Percentiles rank a stretch among this genome's conserved stretches.
Evolutionary conservation across 2,329 filamentous ascomycete genomes (phyloP).

Genomic region (Colletotrichum euphorbiae): DNA sequence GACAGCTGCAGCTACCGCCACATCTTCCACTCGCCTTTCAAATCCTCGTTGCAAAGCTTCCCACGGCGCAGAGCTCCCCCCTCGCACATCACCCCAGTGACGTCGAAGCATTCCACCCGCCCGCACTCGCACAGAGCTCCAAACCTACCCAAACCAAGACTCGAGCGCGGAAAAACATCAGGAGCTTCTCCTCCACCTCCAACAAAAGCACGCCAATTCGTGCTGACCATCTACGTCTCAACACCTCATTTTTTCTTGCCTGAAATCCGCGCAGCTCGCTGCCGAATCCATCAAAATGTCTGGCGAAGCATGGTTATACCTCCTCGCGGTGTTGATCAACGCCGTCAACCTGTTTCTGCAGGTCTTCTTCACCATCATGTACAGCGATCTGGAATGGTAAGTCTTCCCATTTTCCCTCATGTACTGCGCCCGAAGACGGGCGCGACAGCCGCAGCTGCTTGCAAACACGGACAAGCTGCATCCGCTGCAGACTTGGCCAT

Average conservation of each 20-base stretch:
- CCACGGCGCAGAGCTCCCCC: constrained; percentile 25
- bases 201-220: constrained; percentile 27
- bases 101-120: constrained; percentile 37
- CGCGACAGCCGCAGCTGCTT: background rate
- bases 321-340: constrained; percentile 98
- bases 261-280: constrained; percentile 27
- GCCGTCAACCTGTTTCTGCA: constrained; percentile 99
- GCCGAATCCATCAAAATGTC: constrained; percentile 73
- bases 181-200: constrained; percentile 13
- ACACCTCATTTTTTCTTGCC: constrained; percentile 13
- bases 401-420: constrained; percentile 49
- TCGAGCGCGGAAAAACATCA: constrained; percentile 17
- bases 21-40: constrained; percentile 14
- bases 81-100: constrained; percentile 38
- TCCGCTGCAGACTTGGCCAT: constrained; percentile 9
- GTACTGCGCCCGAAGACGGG: background rate
- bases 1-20: constrained; percentile 10
- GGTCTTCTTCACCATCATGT: constrained; percentile 99
- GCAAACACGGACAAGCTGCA: constrained; percentile 13
- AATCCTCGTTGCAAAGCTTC: constrained; percentile 21
- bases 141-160: constrained; percentile 19
- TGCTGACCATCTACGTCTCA: constrained; percentile 1
- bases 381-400: constrained; percentile 98
- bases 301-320: constrained; percentile 97
- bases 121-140: constrained; percentile 28